phyloP scores from a whole-genome alignment of 345 rosid genomes.

The Hypericum perforatum region DNA sequence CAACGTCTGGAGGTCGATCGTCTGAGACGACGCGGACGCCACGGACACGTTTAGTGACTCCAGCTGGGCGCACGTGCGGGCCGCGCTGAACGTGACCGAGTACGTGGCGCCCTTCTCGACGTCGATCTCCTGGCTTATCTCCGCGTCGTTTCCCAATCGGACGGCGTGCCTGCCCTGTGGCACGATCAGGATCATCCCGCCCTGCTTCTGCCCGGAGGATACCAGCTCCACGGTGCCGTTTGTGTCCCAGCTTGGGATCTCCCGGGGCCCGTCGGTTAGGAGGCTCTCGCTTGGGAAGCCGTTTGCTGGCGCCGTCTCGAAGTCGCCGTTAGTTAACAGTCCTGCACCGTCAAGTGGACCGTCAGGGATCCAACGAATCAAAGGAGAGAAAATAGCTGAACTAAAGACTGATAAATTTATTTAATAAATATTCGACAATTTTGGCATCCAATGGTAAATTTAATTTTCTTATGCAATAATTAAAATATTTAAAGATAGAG shows the following conservation, averaged over 20 bases:
- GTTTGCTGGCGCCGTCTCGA: conserved; percentile 53
- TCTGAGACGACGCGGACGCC: conserved; percentile 62
- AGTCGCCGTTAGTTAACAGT: conserved; percentile 61
- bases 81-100: conserved; percentile 92
- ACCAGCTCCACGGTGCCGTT: conserved; percentile 77
- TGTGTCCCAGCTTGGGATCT: conserved; percentile 65
- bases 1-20: conserved; percentile 79
- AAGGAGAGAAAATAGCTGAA: too few relatives aligned
- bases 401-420: too few relatives aligned
- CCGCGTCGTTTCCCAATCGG: conserved; percentile 84
- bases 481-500: too few relatives aligned
- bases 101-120: conserved; percentile 79
- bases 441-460: too few relatives aligned
- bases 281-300: conserved; percentile 59
- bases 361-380: too few relatives aligned
- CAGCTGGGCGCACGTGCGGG: conserved; percentile 96
- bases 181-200: conserved; percentile 95
- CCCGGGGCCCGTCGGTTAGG: conserved; percentile 30
- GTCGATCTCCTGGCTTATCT: conserved; percentile 74
- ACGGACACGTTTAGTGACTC: conserved; percentile 90
- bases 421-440: too few relatives aligned
- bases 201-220: conserved; percentile 73
- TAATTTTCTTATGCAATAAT: too few relatives aligned
- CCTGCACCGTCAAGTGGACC: conserved; percentile 27
- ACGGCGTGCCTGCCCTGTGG: conserved; percentile 82